Conservation (phyloP, 2,329 filamentous ascomycete species). For the Fusarium buxicola region DNA sequence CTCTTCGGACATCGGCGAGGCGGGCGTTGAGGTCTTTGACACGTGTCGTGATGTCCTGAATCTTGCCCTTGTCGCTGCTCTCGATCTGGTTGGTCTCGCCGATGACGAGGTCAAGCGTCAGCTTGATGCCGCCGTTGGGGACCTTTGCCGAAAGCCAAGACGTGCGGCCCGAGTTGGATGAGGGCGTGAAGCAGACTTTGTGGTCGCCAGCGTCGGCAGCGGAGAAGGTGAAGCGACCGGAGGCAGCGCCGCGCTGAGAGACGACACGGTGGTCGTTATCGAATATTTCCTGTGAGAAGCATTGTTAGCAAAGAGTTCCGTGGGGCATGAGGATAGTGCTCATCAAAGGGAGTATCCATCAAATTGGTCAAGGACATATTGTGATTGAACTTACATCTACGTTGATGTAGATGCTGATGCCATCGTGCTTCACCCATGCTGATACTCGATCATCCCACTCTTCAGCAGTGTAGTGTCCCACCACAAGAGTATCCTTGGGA, state of each 20-base stretch:
- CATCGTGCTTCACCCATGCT: constrained; percentile 77
- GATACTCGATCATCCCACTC: constrained; percentile 80
- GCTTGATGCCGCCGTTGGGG: constrained; percentile 80
- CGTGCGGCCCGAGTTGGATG: constrained; percentile 74
- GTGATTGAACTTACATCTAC: constrained; percentile 74
- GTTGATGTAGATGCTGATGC: constrained; percentile 86
- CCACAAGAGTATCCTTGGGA: constrained; percentile 95
- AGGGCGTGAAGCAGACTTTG: constrained; percentile 92
- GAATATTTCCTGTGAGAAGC: constrained; percentile 80
- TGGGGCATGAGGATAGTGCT: not conserved
- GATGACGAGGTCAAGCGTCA: constrained; percentile 91
- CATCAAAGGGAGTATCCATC: constrained; percentile 10
- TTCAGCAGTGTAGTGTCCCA: constrained; percentile 90
- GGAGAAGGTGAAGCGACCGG: constrained; percentile 94
- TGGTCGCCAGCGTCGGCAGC: constrained; percentile 96
- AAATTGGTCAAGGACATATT: not conserved
- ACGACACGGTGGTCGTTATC: constrained; percentile 98
- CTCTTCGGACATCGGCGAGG: constrained; percentile 87
- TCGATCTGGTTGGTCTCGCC: constrained; percentile 95
- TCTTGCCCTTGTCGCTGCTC: constrained; percentile 92
- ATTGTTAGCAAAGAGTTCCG: constrained; percentile 10
- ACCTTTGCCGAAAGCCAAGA: constrained; percentile 77
- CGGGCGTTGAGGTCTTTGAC: constrained; percentile 90
- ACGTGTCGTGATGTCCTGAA: constrained; percentile 87
- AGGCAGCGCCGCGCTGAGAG: constrained; percentile 79